Base-by-base conservation (phyloP, 805 yeast species). In the Metschnikowia cerradonensis region DNA sequence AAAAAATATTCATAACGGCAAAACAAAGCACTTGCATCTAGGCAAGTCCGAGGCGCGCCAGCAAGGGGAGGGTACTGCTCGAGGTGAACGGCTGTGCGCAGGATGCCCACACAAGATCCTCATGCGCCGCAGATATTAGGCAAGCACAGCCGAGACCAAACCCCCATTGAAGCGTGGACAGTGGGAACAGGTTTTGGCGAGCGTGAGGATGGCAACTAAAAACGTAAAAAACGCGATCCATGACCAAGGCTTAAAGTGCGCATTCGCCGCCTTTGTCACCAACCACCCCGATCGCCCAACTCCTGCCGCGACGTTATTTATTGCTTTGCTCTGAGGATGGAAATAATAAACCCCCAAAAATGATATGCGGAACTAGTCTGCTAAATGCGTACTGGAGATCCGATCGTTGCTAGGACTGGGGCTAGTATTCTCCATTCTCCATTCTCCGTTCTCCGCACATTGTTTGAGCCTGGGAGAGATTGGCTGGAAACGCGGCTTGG, bases 41-140 rank as follows among this genome's bases (percentile, higher is more conserved):
- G 38, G 45, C 45, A 42, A 32, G 31, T 42, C 17, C 45, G 45
- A 23, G 45, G 47, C 47, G 47, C 47, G 47, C 40, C 47, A 44
- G 47, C 40, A 35, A 42, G 45, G 37, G 45, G 38, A 26, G 20
- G 34, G n/a, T 23, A 40, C 43, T 10, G 19, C 45, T 42, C 15
- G 36, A 26, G 36, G 45, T 10, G 31, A 42, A 33, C 38, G 45
- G 45, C 45, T 42, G 37, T 23, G 38, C 45, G 38, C 45, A 20
- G 38, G 45, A 42, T n/a, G 31, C 11, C 34, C 41, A 38, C 15
- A 6, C n/a, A n/a, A 31, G 35, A 31, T 31, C 26, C 15, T 32
- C 36, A 35, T 41, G 45, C 45, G 36, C 26, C 45, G 37, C 32
- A n/a, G 30, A 26, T 15, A 40, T 15, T 14, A 23, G 34, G 34